A percentile compares a stretch with the other conserved stretches of the same genome.
phyloP scores from a whole-genome alignment of 331 rosid genomes.

The Ulmus americana region DNA sequence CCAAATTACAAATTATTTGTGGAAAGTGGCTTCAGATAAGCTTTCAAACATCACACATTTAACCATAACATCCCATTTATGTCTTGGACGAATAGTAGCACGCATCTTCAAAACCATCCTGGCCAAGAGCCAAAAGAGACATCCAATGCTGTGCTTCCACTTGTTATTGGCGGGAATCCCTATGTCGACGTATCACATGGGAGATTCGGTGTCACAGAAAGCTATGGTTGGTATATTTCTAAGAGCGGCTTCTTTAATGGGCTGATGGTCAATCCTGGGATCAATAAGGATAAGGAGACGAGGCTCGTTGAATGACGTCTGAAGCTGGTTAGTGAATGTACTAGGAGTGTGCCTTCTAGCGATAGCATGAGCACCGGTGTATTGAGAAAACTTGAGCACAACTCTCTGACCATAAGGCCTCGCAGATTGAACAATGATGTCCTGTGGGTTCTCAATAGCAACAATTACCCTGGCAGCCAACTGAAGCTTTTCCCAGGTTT shows the following conservation, averaged over 20 bases:
- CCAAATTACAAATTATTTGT: neutral
- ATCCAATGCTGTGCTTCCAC: slow-evolving; percentile 68
- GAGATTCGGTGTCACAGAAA: slow-evolving; percentile 72
- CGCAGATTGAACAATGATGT: slow-evolving; percentile 45
- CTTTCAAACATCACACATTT: neutral
- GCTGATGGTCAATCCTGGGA: slow-evolving; percentile 78
- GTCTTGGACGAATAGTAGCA: slow-evolving; percentile 53
- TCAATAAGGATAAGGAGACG: slow-evolving; percentile 67
- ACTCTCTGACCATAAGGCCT: slow-evolving; percentile 55
- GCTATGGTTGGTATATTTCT: slow-evolving; percentile 78
- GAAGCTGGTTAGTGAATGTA: slow-evolving; percentile 58
- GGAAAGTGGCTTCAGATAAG: no score
- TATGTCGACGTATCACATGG: slow-evolving; percentile 66
- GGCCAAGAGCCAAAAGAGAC: slow-evolving; percentile 59
- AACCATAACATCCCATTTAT: slow-evolving; percentile 77
- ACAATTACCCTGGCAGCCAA: slow-evolving; percentile 72
- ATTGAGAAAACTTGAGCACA: slow-evolving; percentile 64
- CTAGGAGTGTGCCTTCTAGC: slow-evolving; percentile 76
- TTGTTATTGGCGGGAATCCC: slow-evolving; percentile 78
- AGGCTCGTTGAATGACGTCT: slow-evolving; percentile 51
- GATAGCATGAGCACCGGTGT: slow-evolving; percentile 61
- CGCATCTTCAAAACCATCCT: slow-evolving; percentile 72
- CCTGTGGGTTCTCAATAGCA: slow-evolving; percentile 61
- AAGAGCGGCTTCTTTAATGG: slow-evolving; percentile 72
- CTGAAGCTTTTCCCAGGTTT: slow-evolving; percentile 77